Percentiles rank a stretch among this genome's conserved stretches.
phyloP scores from a whole-genome alignment of 2,329 filamentous ascomycete species.

The Nigrospora oryzae region DNA sequence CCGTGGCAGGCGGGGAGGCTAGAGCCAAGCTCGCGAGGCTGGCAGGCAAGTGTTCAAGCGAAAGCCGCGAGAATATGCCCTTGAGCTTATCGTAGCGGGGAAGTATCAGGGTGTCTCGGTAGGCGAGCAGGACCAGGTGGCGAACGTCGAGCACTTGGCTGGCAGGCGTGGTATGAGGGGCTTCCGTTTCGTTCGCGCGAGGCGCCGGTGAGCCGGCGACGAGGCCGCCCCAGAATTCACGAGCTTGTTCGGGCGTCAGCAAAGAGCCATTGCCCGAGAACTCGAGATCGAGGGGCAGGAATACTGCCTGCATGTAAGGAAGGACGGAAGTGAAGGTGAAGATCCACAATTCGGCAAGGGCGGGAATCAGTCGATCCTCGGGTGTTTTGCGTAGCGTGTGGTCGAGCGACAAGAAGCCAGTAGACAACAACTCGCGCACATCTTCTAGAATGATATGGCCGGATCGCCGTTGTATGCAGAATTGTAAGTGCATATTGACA shows the following conservation, averaged over 20 bases:
- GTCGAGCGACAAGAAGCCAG: constrained; percentile 80
- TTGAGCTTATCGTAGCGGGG: constrained; percentile 84
- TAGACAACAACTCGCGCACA: constrained; percentile 63
- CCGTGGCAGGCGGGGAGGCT: constrained; percentile 42
- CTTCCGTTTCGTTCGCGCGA: constrained; percentile 20
- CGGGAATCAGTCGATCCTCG: constrained; percentile 82
- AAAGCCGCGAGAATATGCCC: constrained; percentile 81
- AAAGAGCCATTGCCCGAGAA: constrained; percentile 78
- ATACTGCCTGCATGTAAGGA: constrained; percentile 92
- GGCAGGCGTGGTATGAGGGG: constrained; percentile 35
- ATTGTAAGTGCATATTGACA: constrained; percentile 70
- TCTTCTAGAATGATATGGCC: constrained; percentile 69
- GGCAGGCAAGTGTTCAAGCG: constrained; percentile 65
- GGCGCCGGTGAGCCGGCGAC: constrained; percentile 30
- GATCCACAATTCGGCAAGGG: constrained; percentile 89
- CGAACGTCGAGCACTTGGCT: constrained; percentile 64
- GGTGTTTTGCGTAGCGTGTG: constrained; percentile 70
- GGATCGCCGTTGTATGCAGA: constrained; percentile 65
- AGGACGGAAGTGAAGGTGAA: constrained; percentile 85
- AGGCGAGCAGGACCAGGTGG: constrained; percentile 79
- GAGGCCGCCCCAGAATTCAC: constrained; percentile 82
- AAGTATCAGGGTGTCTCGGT: constrained; percentile 81
- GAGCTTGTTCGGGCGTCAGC: constrained; percentile 68
- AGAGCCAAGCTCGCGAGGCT: constrained; percentile 42
- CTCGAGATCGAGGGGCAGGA: constrained; percentile 86